Conservation (phyloP, 2,329 filamentous ascomycete species). For the Chaetomium olivaceum region DNA sequence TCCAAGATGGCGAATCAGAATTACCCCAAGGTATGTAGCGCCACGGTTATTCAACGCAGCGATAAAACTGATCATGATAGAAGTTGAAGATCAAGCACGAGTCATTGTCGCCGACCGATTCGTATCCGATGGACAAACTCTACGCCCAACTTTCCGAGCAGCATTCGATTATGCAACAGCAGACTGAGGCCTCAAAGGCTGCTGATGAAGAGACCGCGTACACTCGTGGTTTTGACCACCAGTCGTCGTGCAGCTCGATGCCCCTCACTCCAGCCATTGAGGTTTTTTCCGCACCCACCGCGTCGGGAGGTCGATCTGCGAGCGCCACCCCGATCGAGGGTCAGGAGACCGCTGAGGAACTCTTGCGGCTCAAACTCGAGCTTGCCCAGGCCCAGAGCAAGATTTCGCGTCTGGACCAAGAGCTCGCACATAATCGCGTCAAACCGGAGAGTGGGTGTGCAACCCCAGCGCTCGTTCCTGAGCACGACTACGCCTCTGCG, state of each 20-base stretch:
- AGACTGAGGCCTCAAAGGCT: constrained; percentile 55
- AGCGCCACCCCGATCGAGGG: constrained; percentile 51
- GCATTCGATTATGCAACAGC: constrained; percentile 59
- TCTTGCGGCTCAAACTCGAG: constrained; percentile 68
- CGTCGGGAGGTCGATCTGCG: constrained; percentile 53
- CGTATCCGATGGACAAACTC: constrained; percentile 68
- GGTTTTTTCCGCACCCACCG: constrained; percentile 47
- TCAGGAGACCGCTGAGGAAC: constrained; percentile 53
- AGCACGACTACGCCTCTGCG: constrained; percentile 36
- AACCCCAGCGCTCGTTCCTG: constrained; percentile 49
- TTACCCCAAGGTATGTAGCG: constrained; percentile 50
- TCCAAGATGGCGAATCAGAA: constrained; percentile 59
- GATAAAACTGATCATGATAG: constrained; percentile 39
- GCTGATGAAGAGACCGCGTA: constrained; percentile 42
- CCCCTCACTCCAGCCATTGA: constrained; percentile 65
- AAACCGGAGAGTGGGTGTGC: constrained; percentile 60
- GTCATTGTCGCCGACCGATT: constrained; percentile 40
- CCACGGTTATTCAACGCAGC: not conserved
- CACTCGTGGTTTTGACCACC: constrained; percentile 46
- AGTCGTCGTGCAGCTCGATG: constrained; percentile 58
- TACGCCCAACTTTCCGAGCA: constrained; percentile 74
- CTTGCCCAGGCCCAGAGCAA: constrained; percentile 69
- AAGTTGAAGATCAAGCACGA: constrained; percentile 53
- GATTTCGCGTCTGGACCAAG: constrained; percentile 70
- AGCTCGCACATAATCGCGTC: constrained; percentile 64